Base-by-base conservation (phyloP, 495 filamentous ascomycete genomes). In the Talaromyces thailandensis region DNA sequence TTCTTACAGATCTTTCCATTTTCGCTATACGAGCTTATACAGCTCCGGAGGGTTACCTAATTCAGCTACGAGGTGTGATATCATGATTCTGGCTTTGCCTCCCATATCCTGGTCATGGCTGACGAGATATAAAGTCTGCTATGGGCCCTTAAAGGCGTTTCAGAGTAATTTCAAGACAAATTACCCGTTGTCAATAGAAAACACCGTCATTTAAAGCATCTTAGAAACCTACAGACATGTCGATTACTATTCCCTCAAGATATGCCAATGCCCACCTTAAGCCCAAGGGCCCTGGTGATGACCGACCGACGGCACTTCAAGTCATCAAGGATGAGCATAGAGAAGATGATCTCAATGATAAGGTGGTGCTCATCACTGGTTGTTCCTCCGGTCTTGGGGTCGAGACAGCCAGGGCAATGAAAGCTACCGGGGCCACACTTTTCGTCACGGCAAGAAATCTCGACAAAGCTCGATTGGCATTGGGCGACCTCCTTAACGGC, bases 351-450 rank as follows among this genome's bases (percentile, higher is more conserved):
- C 61, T 79, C 11, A 60, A 45, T 1, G 79, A 69, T 63, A 82
- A 84, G 65, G 73, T 78, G 26, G 68, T 82, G 35, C 53, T 84
- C 31, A 69, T 84, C 48, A 83, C 80, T 4, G 81, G 82, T 25
- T 65, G 64, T 9, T 75, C 76, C 11, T 71, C 75, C 0, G 82
- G 82, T 7, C 77, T 84, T 48, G 82, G 82, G 1, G 69, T 81
- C 63, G 76, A 82, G 62, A 82, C 76, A 0, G 78, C 73, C 12
- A 67, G 72, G 23, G 79, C 81, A 1, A 62, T 84, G 8, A 66
- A 64, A 35, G 64, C 72, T 16, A 83, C 82, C 0, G 81, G 81
- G 2, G 80, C 76, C 5, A 74, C 70, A 14, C 50, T 84, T 1
- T 82, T 68, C 66, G 66, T 79, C 2, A 70, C 72, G 2, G 78